Percentiles rank a stretch among this genome's conserved stretches.
Conservation (phyloP, 1,284 basidiomycete genomes). For the Cryptococcus sp. region DNA sequence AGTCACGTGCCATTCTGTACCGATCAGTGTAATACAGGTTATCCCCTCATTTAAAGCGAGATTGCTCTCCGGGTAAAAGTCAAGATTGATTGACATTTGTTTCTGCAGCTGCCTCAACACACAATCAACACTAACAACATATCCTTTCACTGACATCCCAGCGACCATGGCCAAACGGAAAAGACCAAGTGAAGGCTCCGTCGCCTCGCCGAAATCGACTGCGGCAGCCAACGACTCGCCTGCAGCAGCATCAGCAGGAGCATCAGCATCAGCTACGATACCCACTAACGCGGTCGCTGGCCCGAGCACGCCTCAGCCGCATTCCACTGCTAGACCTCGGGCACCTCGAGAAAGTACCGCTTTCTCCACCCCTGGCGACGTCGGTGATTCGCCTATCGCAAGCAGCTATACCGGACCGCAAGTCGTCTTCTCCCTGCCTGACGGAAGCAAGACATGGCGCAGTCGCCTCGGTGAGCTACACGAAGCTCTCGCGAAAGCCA, state of each 20-base stretch:
- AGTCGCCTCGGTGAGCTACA: slow-evolving; percentile 11
- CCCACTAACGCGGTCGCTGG: too few relatives aligned
- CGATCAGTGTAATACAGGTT: too few relatives aligned
- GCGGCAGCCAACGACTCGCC: background rate
- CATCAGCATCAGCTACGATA: too few relatives aligned
- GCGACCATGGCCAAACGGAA: slow-evolving; percentile 13
- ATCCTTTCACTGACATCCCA: background rate
- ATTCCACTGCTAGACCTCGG: too few relatives aligned
- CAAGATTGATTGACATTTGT: too few relatives aligned
- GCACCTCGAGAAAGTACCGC: too few relatives aligned
- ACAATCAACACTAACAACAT: background rate
- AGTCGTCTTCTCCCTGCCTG: slow-evolving; percentile 13
- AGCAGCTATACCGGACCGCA: background rate
- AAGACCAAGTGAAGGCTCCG: background rate
- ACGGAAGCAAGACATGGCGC: slow-evolving; percentile 11
- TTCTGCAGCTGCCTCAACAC: background rate
- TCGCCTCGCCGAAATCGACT: background rate
- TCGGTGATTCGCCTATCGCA: too few relatives aligned
- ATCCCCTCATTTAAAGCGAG: too few relatives aligned
- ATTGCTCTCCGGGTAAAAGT: too few relatives aligned
- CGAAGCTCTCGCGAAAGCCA: background rate
- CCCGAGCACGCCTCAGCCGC: too few relatives aligned
- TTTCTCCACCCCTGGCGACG: too few relatives aligned
- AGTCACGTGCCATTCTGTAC: too few relatives aligned
- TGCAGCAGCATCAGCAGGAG: background rate